phyloP scores from a whole-genome alignment of 495 filamentous ascomycete species.

The Physcia stellaris region DNA sequence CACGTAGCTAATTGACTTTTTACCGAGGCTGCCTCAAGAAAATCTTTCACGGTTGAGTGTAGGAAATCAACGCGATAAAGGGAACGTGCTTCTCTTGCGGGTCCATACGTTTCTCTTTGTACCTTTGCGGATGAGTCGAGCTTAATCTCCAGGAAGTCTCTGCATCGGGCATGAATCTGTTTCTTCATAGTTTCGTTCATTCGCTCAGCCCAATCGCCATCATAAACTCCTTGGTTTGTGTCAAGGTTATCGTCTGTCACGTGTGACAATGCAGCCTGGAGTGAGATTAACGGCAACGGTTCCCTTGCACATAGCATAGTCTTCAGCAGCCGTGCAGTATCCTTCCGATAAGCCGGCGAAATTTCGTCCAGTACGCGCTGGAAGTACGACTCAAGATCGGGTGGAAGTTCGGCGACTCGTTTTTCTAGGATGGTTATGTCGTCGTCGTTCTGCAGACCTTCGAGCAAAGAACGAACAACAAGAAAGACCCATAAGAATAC shows the following conservation, averaged over 20 bases:
- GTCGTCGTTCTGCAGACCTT: constrained; percentile 10
- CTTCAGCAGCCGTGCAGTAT: constrained; percentile 6
- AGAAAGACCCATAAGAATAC: constrained; percentile 24
- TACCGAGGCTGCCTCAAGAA: no score
- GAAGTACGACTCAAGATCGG: constrained; percentile 9
- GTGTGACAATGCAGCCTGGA: constrained; percentile 1
- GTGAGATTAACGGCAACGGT: background rate
- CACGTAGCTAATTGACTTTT: no score
- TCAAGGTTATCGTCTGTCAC: background rate
- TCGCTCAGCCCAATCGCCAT: background rate
- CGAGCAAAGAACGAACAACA: constrained; percentile 11
- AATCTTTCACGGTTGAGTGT: constrained; percentile 18
- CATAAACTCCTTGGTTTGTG: no score
- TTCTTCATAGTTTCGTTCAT: background rate
- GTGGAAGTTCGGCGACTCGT: constrained; percentile 6
- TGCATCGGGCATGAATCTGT: constrained; percentile 1
- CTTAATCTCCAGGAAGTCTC: constrained; percentile 1
- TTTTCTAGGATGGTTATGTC: constrained; percentile 1
- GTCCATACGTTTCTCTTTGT: no score
- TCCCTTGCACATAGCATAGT: background rate
- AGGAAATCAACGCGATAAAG: constrained; percentile 18
- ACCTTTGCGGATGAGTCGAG: no score
- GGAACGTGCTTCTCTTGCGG: no score
- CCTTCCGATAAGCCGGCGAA: constrained; percentile 5
- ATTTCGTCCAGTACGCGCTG: constrained; percentile 7